phyloP scores from a whole-genome alignment of 305 asterid species.

The Caryopteris hybrid region DNA sequence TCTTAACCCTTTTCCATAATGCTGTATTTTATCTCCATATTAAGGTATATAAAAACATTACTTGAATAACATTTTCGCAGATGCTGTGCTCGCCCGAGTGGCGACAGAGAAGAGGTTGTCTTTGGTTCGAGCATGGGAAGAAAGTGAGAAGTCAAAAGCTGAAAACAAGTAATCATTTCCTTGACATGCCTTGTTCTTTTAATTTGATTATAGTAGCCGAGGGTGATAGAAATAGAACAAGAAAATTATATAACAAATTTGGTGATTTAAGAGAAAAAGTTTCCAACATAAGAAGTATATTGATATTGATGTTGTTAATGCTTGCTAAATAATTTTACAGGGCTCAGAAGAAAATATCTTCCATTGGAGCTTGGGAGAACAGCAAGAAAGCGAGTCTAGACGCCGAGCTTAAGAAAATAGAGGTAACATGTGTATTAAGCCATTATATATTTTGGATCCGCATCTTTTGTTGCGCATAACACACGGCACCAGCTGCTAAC shows the following conservation, averaged over 20 bases:
- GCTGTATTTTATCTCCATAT: neutral
- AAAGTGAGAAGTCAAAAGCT: slow-evolving; percentile 84
- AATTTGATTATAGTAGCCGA: too few relatives aligned
- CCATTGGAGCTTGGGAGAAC: slow-evolving; percentile 79
- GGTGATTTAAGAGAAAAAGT: too few relatives aligned
- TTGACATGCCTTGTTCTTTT: too few relatives aligned
- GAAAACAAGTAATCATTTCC: slow-evolving; percentile 99
- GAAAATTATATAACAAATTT: too few relatives aligned
- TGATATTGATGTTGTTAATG: slow-evolving; percentile 7
- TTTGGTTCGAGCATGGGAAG: slow-evolving; percentile 88
- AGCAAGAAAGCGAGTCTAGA: slow-evolving; percentile 80
- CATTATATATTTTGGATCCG: too few relatives aligned
- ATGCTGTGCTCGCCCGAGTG: slow-evolving; percentile 71
- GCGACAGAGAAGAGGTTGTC: slow-evolving; percentile 78
- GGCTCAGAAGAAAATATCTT: slow-evolving; percentile 66
- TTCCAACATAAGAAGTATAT: too few relatives aligned
- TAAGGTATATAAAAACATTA: too few relatives aligned
- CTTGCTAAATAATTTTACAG: slow-evolving; percentile 32
- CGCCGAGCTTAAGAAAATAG: slow-evolving; percentile 76
- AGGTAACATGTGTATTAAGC: too few relatives aligned
- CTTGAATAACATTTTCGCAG: slow-evolving; percentile 21
- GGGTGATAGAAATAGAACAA: too few relatives aligned
- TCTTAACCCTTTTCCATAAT: neutral
- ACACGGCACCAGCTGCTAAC: too few relatives aligned
- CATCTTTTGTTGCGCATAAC: too few relatives aligned